Evolutionary conservation across 225 moss, liverwort and hornwort genomes (phyloP).

Genomic region (Lunularia cruciata): DNA sequence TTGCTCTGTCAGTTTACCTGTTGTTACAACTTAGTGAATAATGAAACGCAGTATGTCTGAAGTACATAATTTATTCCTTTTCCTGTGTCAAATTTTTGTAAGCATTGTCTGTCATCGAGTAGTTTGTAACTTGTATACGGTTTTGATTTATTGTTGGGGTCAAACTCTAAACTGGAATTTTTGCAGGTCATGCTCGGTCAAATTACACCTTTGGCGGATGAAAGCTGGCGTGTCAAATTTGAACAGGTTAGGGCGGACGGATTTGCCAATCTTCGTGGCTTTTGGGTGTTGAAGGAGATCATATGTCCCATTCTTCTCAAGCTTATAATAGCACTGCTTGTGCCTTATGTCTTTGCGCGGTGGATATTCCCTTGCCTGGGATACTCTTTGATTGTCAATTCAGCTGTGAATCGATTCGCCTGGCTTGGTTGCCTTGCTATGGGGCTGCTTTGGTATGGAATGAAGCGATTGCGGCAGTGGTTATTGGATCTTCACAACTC

Average conservation of each 20-base stretch:
- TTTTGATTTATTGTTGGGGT: too few relatives aligned
- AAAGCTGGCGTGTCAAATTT: slow-evolving; percentile 84
- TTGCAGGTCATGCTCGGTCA: slow-evolving; percentile 96
- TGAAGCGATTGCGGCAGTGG: slow-evolving; percentile 73
- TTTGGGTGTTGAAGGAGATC: slow-evolving; percentile 82
- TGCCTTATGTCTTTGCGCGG: slow-evolving; percentile 66
- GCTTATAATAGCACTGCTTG: slow-evolving; percentile 65
- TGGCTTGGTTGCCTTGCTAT: slow-evolving; percentile 89
- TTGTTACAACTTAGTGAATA: too few relatives aligned
- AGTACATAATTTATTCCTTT: too few relatives aligned
- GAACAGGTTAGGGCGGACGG: slow-evolving; percentile 94
- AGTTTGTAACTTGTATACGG: too few relatives aligned
- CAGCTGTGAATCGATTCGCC: slow-evolving; percentile 78
- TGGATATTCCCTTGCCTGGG: slow-evolving; percentile 76
- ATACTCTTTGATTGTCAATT: slow-evolving; percentile 67
- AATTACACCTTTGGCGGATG: slow-evolving; percentile 77
- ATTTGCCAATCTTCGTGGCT: slow-evolving; percentile 73
- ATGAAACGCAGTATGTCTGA: too few relatives aligned
- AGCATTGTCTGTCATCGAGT: too few relatives aligned
- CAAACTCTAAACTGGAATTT: too few relatives aligned
- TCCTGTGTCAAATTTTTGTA: too few relatives aligned
- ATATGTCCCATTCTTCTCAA: slow-evolving; percentile 76
- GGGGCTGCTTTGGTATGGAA: slow-evolving; percentile 69
- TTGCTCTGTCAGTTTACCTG: too few relatives aligned
- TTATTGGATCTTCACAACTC: slow-evolving; percentile 94